Base-by-base conservation (phyloP, 805 yeast genomes). In the Cyberlindnera maritima region DNA sequence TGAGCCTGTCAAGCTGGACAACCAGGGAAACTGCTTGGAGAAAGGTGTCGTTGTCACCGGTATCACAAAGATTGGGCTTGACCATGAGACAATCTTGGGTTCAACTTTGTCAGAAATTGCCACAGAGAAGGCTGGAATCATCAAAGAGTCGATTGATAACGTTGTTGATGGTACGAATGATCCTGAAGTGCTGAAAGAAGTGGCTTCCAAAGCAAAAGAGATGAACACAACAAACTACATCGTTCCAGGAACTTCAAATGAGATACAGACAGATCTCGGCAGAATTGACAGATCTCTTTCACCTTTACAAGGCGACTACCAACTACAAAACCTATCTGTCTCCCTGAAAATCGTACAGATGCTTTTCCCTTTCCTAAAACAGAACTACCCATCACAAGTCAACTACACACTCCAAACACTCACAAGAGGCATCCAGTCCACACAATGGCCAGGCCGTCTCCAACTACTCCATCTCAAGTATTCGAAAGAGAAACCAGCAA, bases 391-490 rank as follows among this genome's bases (percentile, higher is more conserved):
- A 34, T 43, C 56, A 1, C 58, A 58, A 2, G 20, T 59, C 1
- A 44, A 55, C 17, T 56, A 81, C 8, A 57, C 75, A 0, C 47
- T 50, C 2, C 61, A 62, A 0, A 53, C 65, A 1, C 68, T 87
- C 0, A 53, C 61, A 4, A 52, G 58, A 8, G 96, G 97, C 0
- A 64, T 91, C 0, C 42, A 57, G 2, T 43, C 54, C 0, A 83
- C 90, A 0, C 52, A 55, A 9, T 91, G 98, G 98, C 96, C 96
- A 0, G 98, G 97, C 1, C 69, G 99, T 50, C 67, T 94, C 43
- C 96, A 94, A 58, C 50, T 60, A 25, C 25, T 79, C 13, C 49
- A 64, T 4, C 56, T 72, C n/a, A 53, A 59, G 8, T 55, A 61
- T 13, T 47, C 58, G 2, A 43, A 66, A 1, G 41, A 43, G 1